phyloP scores from a whole-genome alignment of 2,329 filamentous ascomycete species.

The Xylaria multiplex region DNA sequence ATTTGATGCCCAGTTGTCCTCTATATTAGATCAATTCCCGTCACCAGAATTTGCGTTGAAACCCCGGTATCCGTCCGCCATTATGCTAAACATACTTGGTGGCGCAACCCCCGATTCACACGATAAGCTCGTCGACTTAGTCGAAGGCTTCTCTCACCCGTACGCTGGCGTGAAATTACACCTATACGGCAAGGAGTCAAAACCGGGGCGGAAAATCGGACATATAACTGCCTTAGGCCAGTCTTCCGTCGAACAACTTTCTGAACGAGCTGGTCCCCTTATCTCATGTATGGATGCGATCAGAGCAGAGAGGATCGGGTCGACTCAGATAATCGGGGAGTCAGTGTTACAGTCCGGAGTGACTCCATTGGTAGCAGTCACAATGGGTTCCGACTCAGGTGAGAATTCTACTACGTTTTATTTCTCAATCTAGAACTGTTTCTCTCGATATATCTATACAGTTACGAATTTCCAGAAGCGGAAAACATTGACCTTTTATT shows the following conservation, averaged over 20 bases:
- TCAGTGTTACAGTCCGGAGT: conserved; percentile 43
- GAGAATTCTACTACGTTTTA: conserved; percentile 4
- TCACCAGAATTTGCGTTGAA: conserved; percentile 64
- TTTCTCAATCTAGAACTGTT: no score
- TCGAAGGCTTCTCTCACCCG: conserved; percentile 56
- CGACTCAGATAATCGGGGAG: conserved; percentile 32
- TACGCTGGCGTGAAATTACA: conserved; percentile 72
- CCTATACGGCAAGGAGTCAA: conserved; percentile 90
- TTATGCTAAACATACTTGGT: conserved; percentile 85
- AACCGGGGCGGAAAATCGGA: conserved; percentile 92
- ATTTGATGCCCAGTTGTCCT: conserved; percentile 87
- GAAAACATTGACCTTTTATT: conserved; percentile 10
- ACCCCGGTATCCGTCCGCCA: conserved; percentile 69
- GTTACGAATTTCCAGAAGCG: background rate
- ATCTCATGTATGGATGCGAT: conserved; percentile 72
- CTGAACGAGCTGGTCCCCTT: conserved; percentile 70
- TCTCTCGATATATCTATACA: background rate
- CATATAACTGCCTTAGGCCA: conserved; percentile 85
- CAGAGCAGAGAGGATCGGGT: conserved; percentile 62
- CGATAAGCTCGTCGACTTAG: conserved; percentile 58
- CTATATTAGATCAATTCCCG: conserved; percentile 76
- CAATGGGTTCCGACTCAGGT: conserved; percentile 84
- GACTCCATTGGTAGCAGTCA: conserved; percentile 74
- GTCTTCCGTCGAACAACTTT: conserved; percentile 72
- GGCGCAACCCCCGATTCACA: conserved; percentile 74